Conservation (phyloP, 2,329 filamentous ascomycete species). For the Teratosphaeria viscida region DNA sequence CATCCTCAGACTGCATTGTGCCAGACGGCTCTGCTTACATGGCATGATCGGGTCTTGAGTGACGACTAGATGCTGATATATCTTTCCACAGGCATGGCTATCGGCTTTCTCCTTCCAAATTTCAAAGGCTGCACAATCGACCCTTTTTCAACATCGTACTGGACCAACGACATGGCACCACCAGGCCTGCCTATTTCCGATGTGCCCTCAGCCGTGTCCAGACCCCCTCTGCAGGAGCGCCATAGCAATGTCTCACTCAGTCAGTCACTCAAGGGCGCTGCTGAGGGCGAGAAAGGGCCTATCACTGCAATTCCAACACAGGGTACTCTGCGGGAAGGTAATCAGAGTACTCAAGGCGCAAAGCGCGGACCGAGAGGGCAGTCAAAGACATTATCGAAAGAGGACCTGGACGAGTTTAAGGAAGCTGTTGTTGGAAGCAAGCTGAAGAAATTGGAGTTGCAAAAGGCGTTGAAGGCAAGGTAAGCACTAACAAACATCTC, state of each 20-base stretch:
- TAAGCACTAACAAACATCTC: constrained; percentile 22
- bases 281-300: constrained; percentile 23
- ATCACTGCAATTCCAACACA: constrained; percentile 20
- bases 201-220: constrained; percentile 13
- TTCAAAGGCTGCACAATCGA: constrained; percentile 53
- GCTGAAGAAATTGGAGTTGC: constrained; percentile 62
- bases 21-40: not conserved
- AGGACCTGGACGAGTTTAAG: constrained; percentile 58
- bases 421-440: constrained; percentile 58
- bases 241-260: constrained; percentile 23
- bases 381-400: constrained; percentile 43
- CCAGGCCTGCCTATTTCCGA: constrained; percentile 6
- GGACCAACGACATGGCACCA: constrained; percentile 39
- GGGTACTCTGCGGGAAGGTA: not conserved
- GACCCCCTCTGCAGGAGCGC: constrained; percentile 30
- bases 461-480: constrained; percentile 65
- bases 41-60: not conserved
- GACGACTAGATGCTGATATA: constrained; percentile 8
- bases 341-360: constrained; percentile 12
- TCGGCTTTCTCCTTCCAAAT: constrained; percentile 20
- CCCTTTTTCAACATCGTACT: constrained; percentile 75
- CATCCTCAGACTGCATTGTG: not conserved
- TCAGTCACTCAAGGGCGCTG: constrained; percentile 18
- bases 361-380: constrained; percentile 26
- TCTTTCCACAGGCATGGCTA: constrained; percentile 12